Base-by-base conservation (phyloP, 1,284 basidiomycete genomes). In the Cutaneotrichosporon mucoides region DNA sequence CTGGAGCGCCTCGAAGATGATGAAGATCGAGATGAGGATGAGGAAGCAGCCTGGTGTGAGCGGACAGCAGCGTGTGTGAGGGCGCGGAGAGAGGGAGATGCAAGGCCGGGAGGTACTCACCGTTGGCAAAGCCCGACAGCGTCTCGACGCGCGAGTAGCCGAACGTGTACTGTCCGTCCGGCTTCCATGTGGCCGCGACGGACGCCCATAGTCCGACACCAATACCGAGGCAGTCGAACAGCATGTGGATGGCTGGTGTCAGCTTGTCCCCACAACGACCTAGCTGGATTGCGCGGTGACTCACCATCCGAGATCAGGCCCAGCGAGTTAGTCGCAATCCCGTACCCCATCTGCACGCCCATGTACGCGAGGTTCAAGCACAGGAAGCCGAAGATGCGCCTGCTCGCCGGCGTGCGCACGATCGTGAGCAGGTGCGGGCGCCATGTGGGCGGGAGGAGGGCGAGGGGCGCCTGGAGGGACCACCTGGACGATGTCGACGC, bases 131-230 rank as follows among this genome's bases (percentile, higher is more conserved):
- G 3, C 96, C 96, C 10, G 93, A 97, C 15, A 99, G 79, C 0
- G 96, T 98, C 79, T 99, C 96, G n/a, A 99, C 94, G n/a, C 96
- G 86, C 2, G 89, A 88, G 77, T 96, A 99, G 16, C 95, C 96
- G 73, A 96, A 99, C 8, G 96, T 98, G 77, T 95, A 99, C 24
- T 86, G 83, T 66, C 89, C 87, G 78, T 99, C 94, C 1, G 92
- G 90, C 47, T 90, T 87, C 96, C 96, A 99, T 5, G 89, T 93
- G 1, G 94, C 92, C 88, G 98, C 98, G 10, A 99, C 91, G 34
- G 91, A 94, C 2, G 96, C 96, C 63, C 97, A 88, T 1, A 99
- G 82, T 2, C 96, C 96, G 66, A 99, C 92, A 0, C 86, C 95
- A 58, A 99, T 92, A 2, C 95, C 95, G 81, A 97, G 88, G 72